These are phyloP conservation scores for Barnettozyma californica DNA, from an alignment of 805 yeast species.

Conservation along the genomic window DNA sequence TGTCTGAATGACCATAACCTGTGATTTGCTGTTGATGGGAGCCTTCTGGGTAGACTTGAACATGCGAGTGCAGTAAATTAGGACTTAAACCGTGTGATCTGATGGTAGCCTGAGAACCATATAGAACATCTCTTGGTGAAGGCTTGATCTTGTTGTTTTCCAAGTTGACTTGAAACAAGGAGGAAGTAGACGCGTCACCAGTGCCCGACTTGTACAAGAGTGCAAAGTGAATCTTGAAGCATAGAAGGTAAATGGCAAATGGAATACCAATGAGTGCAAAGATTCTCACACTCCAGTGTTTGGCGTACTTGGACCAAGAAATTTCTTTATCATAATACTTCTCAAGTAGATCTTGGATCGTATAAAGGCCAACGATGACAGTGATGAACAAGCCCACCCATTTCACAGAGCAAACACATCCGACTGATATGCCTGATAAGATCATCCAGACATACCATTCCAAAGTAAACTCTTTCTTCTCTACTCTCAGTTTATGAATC, in stretches of 20 bases:
- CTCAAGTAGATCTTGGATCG: slow-evolving; percentile 45
- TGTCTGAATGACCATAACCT: slow-evolving; percentile 71
- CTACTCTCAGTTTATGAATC: slow-evolving; percentile 42
- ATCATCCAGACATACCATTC: slow-evolving; percentile 51
- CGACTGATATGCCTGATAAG: slow-evolving; percentile 62
- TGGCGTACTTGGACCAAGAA: slow-evolving; percentile 32
- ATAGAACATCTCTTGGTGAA: slow-evolving; percentile 60
- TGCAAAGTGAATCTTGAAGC: slow-evolving; percentile 78
- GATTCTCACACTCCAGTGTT: slow-evolving; percentile 73
- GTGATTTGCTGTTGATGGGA: slow-evolving; percentile 76
- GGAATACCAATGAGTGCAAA: slow-evolving; percentile 69
- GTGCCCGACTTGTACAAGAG: slow-evolving; percentile 79
- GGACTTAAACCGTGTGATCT: slow-evolving; percentile 70
- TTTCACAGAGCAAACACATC: slow-evolving; percentile 79
- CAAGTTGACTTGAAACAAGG: slow-evolving; percentile 85
- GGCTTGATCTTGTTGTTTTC: slow-evolving; percentile 61
- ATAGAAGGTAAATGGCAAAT: slow-evolving; percentile 54
- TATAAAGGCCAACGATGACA: slow-evolving; percentile 52
- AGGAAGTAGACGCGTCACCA: slow-evolving; percentile 88
- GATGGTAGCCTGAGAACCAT: slow-evolving; percentile 44
- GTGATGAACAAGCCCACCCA: slow-evolving; percentile 81
- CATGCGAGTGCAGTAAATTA: slow-evolving; percentile 82
- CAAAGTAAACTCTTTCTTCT: slow-evolving; percentile 32
- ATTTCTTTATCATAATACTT: slow-evolving; percentile 32
- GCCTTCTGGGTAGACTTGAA: slow-evolving; percentile 68